phyloP scores from a whole-genome alignment of 2,329 filamentous ascomycete genomes.

The Aspergillus eucalypticola region DNA sequence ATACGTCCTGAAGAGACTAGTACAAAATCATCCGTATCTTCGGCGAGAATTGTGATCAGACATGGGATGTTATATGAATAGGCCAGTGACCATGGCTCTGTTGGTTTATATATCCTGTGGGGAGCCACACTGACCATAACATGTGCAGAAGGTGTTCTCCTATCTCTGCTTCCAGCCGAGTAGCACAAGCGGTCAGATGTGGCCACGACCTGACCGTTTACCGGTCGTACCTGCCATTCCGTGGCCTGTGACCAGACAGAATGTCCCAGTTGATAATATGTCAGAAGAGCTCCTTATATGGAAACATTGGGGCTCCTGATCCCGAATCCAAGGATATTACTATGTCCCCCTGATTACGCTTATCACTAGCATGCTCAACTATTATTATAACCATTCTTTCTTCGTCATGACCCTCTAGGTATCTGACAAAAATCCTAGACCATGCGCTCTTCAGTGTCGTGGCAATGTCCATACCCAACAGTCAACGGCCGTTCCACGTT shows the following conservation, averaged over 20 bases:
- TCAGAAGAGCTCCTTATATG: background rate
- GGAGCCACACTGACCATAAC: background rate
- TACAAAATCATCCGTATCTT: no score
- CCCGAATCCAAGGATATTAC: background rate
- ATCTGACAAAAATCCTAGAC: background rate
- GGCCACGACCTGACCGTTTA: background rate
- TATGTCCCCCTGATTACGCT: background rate
- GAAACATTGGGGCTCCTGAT: background rate
- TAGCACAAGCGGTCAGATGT: constrained; percentile 1
- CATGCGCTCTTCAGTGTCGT: background rate
- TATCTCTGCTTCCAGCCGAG: background rate
- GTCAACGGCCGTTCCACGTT: background rate
- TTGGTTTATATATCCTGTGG: no score
- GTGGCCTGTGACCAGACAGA: background rate
- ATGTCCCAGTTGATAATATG: background rate
- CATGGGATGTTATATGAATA: no score
- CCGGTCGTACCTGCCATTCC: constrained; percentile 5
- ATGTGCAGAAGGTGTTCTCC: background rate
- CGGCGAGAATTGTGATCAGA: no score
- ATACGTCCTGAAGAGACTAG: no score
- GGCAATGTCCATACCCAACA: background rate
- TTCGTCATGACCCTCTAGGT: background rate
- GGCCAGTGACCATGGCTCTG: no score
- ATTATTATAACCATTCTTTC: background rate
- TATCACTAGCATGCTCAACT: background rate